Evolutionary conservation across 768 basidiomycete genomes (phyloP), one percentile per base, ranked within the genome.

Genomic region (Rhodosporidiobolus odoratus): DNA sequence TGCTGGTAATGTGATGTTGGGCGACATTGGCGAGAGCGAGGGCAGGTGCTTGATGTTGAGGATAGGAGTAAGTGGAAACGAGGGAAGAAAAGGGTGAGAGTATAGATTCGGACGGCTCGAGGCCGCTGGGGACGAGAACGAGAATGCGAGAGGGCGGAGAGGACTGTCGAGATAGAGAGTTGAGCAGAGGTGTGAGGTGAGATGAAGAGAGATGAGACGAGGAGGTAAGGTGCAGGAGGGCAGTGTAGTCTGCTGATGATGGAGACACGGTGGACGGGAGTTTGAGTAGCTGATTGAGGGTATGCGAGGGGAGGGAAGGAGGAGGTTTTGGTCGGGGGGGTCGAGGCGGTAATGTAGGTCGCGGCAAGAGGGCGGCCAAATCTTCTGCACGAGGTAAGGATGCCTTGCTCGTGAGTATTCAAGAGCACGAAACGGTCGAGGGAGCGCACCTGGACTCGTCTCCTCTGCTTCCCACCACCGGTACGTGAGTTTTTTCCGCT

Each of bases 381-480:
- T 65, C 58, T 13, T 62, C 71, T 69, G 37, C 10, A 5, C 2
- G 23, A 9, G 52, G 30, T 19, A 17, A 8, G 16, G 10, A 6
- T 7, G 37, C 17, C 6, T n/a, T n/a, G n/a, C 9, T 30, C 48
- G 3, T 17, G 23, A 10, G 50, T 15, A 16, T 5, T 5, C 7
- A 56, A 1, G 32, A 41, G 50, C 10, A 53, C 27, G 41, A 58
- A 37, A 37, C 2, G n/a, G n/a, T n/a, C n/a, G 37, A 47, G 34
- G 21, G 2, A 3, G 19, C 43, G 35, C 38, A 65, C 69, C 69
- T n/a, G 40, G n/a, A 3, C 52, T 35, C 23, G 54, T 30, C 25
- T 60, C 50, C 1, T 68, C 53, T 2, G 35, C 25, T n/a, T 73
- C 71, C 71, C 71, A 73, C 71, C 71, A 73, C 38, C 71, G 53